These are phyloP conservation scores for Pyrenochaeta sp. DNA, from an alignment of 2,329 filamentous ascomycete genomes.

Conservation along the genomic window DNA sequence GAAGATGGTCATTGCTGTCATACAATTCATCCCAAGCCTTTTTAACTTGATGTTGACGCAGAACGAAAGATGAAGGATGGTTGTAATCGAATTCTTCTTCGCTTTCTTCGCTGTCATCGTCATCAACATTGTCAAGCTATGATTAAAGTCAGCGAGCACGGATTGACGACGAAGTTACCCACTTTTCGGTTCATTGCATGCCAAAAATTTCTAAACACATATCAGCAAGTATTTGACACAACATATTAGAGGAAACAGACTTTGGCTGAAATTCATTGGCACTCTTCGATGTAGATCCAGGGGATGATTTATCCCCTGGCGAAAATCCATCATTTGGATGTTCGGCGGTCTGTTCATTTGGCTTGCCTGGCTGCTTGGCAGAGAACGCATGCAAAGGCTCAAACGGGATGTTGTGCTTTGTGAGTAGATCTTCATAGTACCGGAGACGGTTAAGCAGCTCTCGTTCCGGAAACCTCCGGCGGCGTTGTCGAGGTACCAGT, in stretches of 20 bases:
- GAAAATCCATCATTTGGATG: too few species aligned
- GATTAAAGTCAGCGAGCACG: not conserved
- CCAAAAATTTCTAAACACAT: conserved; percentile 27
- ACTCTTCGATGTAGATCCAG: conserved; percentile 10
- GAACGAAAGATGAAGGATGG: conserved; percentile 12
- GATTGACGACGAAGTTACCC: not conserved
- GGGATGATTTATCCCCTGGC: too few species aligned
- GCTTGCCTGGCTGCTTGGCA: too few species aligned
- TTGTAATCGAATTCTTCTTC: conserved; percentile 4
- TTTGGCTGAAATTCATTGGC: not conserved
- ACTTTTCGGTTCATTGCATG: conserved; percentile 30
- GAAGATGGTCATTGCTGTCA: conserved; percentile 56
- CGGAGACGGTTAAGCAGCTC: conserved; percentile 74
- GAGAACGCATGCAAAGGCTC: conserved; percentile 62
- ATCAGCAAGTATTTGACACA: conserved; percentile 12
- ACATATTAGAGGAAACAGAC: not conserved
- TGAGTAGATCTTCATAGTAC: conserved; percentile 71
- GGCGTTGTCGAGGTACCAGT: conserved; percentile 63
- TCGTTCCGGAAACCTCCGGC: conserved; percentile 70
- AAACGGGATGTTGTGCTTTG: conserved; percentile 72
- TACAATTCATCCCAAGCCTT: conserved; percentile 55
- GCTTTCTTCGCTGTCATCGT: conserved; percentile 2
- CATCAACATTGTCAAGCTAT: conserved; percentile 7
- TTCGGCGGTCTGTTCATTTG: too few species aligned
- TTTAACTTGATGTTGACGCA: conserved; percentile 42